phyloP scores from a whole-genome alignment of 1,284 basidiomycete species.

The Inonotus obliquus region DNA sequence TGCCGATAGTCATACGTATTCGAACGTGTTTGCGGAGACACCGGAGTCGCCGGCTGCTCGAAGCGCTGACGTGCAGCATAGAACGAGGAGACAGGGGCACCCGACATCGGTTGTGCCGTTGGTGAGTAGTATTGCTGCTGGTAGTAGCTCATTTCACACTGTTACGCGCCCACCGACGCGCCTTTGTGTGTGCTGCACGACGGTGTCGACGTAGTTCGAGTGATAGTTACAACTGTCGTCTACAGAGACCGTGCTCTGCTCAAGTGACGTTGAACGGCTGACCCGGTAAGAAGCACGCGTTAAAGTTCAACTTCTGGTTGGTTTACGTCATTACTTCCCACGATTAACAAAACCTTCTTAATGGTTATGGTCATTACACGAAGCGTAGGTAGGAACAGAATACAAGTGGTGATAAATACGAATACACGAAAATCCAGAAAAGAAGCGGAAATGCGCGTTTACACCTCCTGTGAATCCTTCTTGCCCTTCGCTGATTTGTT shows the following conservation, averaged over 20 bases:
- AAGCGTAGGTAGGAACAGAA: constrained; percentile 6
- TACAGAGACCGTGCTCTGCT: not conserved
- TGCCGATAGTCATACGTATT: constrained; percentile 3
- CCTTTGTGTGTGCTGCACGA: not conserved
- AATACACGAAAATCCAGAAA: constrained; percentile 2
- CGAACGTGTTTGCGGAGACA: constrained; percentile 7
- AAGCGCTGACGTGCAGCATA: constrained; percentile 15
- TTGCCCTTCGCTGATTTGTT: constrained; percentile 28
- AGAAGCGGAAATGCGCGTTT: constrained; percentile 1
- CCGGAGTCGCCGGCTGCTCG: constrained; percentile 4
- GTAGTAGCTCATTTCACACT: constrained; percentile 13
- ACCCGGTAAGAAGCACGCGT: not conserved
- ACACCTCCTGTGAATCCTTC: constrained; percentile 22
- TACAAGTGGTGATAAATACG: constrained; percentile 2
- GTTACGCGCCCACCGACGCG: not conserved
- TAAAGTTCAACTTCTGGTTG: not conserved
- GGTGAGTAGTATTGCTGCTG: constrained; percentile 7
- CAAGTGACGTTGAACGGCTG: not conserved
- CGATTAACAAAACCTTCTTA: not conserved
- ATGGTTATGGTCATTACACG: not conserved
- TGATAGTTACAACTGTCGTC: not conserved
- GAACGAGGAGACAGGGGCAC: constrained; percentile 7
- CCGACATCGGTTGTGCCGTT: not conserved
- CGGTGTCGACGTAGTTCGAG: not conserved
- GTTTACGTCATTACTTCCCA: not conserved